phyloP scores from a whole-genome alignment of 164 flowering plant species.

The Vitis amurensis region DNA sequence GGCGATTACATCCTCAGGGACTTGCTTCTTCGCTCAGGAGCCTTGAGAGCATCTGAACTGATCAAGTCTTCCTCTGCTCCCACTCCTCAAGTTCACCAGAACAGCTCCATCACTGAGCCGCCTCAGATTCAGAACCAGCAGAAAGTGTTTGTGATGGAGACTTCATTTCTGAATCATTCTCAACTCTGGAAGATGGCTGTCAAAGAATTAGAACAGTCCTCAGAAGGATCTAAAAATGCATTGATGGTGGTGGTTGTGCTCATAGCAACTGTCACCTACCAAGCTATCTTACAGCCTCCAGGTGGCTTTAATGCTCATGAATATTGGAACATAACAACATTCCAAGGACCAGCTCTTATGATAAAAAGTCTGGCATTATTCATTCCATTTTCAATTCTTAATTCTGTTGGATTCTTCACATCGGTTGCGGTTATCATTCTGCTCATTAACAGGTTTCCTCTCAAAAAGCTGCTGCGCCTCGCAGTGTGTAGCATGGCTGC shows the following conservation, averaged over 20 bases:
- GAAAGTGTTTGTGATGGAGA: no score
- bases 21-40: constrained; percentile 1
- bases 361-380: background rate
- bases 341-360: no score
- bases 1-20: background rate
- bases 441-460: constrained; percentile 7
- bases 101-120: no score
- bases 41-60: background rate
- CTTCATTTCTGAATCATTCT: background rate
- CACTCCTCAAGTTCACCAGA: no score
- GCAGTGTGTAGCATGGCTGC: constrained; percentile 7
- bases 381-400: background rate
- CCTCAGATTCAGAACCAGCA: no score
- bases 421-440: constrained; percentile 4
- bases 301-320: background rate
- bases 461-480: constrained; percentile 1
- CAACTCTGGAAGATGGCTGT: background rate
- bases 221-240: background rate
- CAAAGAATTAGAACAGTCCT: background rate
- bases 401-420: constrained; percentile 6
- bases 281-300: constrained; percentile 5
- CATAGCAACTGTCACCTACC: constrained; percentile 14
- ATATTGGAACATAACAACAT: no score
- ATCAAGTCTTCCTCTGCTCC: no score
- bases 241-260: constrained; percentile 13